Percentiles rank a stretch among this genome's conserved stretches.
phyloP scores from a whole-genome alignment of 2,329 filamentous ascomycete species.

The Tolypocladium guangdongense region DNA sequence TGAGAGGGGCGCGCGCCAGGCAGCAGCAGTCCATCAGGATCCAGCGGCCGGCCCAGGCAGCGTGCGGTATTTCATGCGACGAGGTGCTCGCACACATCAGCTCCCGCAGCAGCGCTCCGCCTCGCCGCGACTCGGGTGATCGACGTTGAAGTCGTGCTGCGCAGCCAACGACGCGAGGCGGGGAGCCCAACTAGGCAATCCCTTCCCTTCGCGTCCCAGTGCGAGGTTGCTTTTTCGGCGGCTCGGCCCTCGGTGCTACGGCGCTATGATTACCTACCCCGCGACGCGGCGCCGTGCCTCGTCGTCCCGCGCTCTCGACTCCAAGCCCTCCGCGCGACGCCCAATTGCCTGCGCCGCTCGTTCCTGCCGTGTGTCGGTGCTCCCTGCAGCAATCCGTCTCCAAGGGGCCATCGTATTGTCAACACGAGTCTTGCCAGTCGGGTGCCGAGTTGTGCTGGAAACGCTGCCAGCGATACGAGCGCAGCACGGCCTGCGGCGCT shows the following conservation, averaged over 20 bases:
- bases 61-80: not conserved
- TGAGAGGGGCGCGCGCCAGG: too few species aligned
- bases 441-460: too few species aligned
- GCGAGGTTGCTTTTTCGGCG: not conserved
- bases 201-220: not conserved
- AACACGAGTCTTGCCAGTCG: not conserved
- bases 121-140: too few species aligned
- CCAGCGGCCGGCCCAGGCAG: not conserved
- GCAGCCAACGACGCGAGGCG: not conserved
- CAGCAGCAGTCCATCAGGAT: not conserved
- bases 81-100: too few species aligned
- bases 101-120: too few species aligned
- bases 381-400: not conserved
- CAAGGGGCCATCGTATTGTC: not conserved
- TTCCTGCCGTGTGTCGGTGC: not conserved
- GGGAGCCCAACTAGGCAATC: not conserved
- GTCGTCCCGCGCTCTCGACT: not conserved
- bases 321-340: too few species aligned
- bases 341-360: not conserved
- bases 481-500: too few species aligned
- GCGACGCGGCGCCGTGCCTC: not conserved
- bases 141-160: not conserved
- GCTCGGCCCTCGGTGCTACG: not conserved
- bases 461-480: too few species aligned
- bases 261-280: too few species aligned